Base-by-base conservation (phyloP, 2,329 filamentous ascomycete genomes). In the Fusarium globosum region DNA sequence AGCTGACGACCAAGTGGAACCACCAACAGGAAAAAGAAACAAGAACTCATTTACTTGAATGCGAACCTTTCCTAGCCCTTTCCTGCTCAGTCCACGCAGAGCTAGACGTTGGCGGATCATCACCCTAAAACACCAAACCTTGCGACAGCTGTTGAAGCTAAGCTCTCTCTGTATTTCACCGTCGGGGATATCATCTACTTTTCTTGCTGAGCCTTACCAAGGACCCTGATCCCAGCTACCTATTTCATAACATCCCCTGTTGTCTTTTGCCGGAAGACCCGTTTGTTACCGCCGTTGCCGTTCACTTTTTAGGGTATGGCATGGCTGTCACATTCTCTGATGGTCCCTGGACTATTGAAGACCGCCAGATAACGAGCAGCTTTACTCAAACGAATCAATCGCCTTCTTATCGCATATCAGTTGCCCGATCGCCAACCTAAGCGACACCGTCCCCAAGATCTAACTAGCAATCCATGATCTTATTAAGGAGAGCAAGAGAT, bases 251-350 rank as follows among this genome's bases (percentile, higher is more conserved):
- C n/a, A n/a, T 26, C 56, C 63, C 71, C 42, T 74, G 51, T 56
- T 36, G 28, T 33, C 21, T 46, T 55, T 58, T 65, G 49, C 60
- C 58, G 49, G 48, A 43, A 42, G 64, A 66, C 59, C 72, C 65
- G 46, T 61, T 30, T 26, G 33, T 62, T 63, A 70, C 72, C 72
- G 72, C 33, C 43, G 57, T 53, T 72, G 71, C 71, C 71, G 71
- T 62, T 65, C 41, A 43, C 48, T 55, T 49, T 18, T 43, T n/a
- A 43, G 48, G 42, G 48, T 18, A 63, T n/a, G n/a, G 51, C 45
- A 55, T 55, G 28, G 28, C 42, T 38, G 35, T 62, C 42, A 38
- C 30, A 33, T 56, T 60, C 41, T 48, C 39, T 53, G 33, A 39
- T 56, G 6, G 26, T 53, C 57, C 53, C 42, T 59, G 38, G 57